Percentiles rank a stretch among this genome's conserved stretches.
These are phyloP conservation scores for Alternaria sp. DNA, from an alignment of 2,329 filamentous ascomycete species.

Conservation along the genomic window DNA sequence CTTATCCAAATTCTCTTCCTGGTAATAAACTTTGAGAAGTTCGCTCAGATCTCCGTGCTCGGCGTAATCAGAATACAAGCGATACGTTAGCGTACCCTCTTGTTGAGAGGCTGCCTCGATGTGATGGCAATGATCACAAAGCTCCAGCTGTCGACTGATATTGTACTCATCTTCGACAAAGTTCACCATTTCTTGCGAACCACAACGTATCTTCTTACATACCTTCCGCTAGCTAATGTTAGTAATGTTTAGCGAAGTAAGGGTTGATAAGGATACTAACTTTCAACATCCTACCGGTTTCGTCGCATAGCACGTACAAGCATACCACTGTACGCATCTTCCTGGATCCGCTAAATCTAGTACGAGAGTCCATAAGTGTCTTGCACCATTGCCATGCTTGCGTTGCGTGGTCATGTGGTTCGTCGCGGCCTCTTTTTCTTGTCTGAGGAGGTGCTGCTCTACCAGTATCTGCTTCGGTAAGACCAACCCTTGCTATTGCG, in stretches of 20 bases:
- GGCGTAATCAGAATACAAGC: not conserved
- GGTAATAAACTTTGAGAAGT: not conserved
- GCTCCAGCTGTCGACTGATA: not conserved
- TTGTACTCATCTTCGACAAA: not conserved
- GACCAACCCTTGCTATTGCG: not conserved
- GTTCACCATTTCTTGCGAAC: not conserved
- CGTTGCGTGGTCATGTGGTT: not conserved
- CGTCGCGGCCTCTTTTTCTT: not conserved
- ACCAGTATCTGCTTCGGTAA: not conserved
- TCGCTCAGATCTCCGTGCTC: not conserved
- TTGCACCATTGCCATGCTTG: not conserved
- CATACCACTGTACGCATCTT: not conserved
- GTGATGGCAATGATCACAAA: not conserved
- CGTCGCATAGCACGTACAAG: not conserved
- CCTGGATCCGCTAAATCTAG: not conserved
- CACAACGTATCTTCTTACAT: not conserved
- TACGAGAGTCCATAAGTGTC: not conserved
- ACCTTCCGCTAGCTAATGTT: not conserved
- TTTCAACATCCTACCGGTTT: not conserved
- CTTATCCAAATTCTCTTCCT: not conserved
- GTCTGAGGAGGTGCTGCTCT: not conserved
- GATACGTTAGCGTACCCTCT: not conserved
- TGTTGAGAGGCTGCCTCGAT: not conserved
- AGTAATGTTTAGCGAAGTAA: not conserved
- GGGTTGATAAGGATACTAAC: not conserved